Percentiles rank a stretch among this genome's conserved stretches.
Evolutionary conservation across 345 rosid species (phyloP).

Genomic region (Eucalyptus cloeziana): DNA sequence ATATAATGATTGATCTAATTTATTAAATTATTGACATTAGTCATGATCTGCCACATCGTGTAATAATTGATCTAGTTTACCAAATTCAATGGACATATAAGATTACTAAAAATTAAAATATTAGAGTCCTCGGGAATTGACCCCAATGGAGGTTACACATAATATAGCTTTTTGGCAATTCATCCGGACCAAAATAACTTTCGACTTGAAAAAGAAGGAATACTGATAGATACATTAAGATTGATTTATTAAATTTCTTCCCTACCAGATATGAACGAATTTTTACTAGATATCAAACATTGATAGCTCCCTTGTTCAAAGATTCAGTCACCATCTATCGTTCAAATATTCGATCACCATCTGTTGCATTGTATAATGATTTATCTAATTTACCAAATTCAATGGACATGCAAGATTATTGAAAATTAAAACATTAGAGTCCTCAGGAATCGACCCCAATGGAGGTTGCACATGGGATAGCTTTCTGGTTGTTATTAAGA

Average conservation of each 20-base stretch:
- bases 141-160: background rate
- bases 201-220: background rate
- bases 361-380: background rate
- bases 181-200: background rate
- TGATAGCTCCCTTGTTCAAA: background rate
- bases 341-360: background rate
- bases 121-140: background rate
- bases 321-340: background rate
- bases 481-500: background rate
- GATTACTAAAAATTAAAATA: background rate
- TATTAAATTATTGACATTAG: no score
- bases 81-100: background rate
- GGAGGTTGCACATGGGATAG: background rate
- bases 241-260: background rate
- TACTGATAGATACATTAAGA: background rate
- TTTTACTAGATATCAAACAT: background rate
- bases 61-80: background rate
- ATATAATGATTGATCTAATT: background rate
- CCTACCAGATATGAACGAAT: background rate
- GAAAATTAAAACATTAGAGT: background rate
- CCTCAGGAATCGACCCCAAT: background rate
- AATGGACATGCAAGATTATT: background rate
- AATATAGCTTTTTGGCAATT: background rate
- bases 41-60: fast-evolving
- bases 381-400: background rate